Evolutionary conservation across 2,329 filamentous ascomycete genomes (phyloP).

Genomic region (Trichoderma cornu-damae): DNA sequence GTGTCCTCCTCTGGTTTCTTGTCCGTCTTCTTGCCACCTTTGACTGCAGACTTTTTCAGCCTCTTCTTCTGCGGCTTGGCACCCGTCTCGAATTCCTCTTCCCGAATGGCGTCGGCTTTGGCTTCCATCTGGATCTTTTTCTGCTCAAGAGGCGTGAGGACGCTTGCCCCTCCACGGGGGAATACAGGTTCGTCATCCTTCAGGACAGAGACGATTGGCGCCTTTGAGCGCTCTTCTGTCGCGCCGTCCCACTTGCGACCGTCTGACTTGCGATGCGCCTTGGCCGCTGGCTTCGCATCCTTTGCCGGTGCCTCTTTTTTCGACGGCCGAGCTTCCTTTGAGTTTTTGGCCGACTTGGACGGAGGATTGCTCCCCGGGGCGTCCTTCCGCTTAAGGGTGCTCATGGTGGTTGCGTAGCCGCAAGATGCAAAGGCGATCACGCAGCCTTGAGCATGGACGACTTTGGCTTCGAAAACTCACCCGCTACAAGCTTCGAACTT

Average conservation of each 20-base stretch:
- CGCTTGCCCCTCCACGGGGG: constrained; percentile 83
- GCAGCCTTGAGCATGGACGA: constrained; percentile 11
- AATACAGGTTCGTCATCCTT: constrained; percentile 85
- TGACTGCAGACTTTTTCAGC: constrained; percentile 51
- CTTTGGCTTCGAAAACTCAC: constrained; percentile 6
- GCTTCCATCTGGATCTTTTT: constrained; percentile 96
- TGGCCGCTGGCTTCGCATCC: constrained; percentile 28
- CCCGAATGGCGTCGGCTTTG: constrained; percentile 84
- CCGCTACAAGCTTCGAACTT: constrained; percentile 9
- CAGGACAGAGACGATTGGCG: constrained; percentile 41
- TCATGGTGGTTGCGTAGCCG: constrained; percentile 41
- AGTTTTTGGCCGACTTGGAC: constrained; percentile 45
- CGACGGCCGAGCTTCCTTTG: constrained; percentile 43
- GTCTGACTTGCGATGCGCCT: constrained; percentile 32
- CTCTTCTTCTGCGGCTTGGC: constrained; percentile 47
- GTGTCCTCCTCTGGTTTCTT: constrained; percentile 45
- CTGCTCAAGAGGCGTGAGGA: constrained; percentile 88
- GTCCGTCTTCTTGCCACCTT: constrained; percentile 48
- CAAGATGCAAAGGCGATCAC: constrained; percentile 15
- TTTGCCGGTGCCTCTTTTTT: constrained; percentile 38
- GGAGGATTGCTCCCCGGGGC: constrained; percentile 48
- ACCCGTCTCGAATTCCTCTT: constrained; percentile 61
- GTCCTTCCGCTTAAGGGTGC: constrained; percentile 54
- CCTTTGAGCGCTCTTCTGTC: constrained; percentile 29
- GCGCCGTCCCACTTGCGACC: constrained; percentile 31